These are phyloP conservation scores for Mycena kentingensis DNA, from an alignment of 768 basidiomycete genomes.

Conservation along the genomic window DNA sequence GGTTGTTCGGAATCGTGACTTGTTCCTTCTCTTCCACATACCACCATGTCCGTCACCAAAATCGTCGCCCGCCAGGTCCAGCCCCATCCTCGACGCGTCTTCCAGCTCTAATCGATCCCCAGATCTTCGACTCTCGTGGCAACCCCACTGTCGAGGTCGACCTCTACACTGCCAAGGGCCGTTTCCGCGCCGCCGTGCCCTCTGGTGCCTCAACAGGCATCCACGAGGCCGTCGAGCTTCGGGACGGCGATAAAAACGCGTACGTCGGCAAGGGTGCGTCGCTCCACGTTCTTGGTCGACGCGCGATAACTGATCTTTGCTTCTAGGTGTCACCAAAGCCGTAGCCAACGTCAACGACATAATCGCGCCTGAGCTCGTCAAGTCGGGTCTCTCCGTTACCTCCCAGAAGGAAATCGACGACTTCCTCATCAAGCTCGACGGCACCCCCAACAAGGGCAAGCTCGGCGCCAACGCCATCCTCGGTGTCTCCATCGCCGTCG, in stretches of 20 bases:
- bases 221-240: slow-evolving; percentile 98
- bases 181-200: slow-evolving; percentile 92
- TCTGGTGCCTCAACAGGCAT: slow-evolving; percentile 98
- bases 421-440: slow-evolving; percentile 97
- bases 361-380: slow-evolving; percentile 88
- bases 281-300: slow-evolving; percentile 5
- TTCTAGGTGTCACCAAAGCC: slow-evolving; percentile 88
- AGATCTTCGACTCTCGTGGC: slow-evolving; percentile 99
- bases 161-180: slow-evolving; percentile 84
- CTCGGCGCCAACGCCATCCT: slow-evolving; percentile 99
- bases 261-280: slow-evolving; percentile 93
- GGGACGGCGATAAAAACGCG: slow-evolving; percentile 89
- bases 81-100: neutral
- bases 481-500: slow-evolving; percentile 94
- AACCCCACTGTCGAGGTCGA: slow-evolving; percentile 98
- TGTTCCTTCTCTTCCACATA: slow-evolving; percentile 30
- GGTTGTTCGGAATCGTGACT: no score
- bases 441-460: slow-evolving; percentile 98
- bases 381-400: slow-evolving; percentile 80
- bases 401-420: slow-evolving; percentile 95
- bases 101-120: slow-evolving; percentile 23
- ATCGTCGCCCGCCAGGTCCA: slow-evolving; percentile 88
- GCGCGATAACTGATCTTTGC: slow-evolving; percentile 5
- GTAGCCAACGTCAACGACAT: slow-evolving; percentile 90
- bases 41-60: slow-evolving; percentile 87